Base-by-base conservation (phyloP, 192 early-diverging fungal species). In the Chytriomyces hyalinus region DNA sequence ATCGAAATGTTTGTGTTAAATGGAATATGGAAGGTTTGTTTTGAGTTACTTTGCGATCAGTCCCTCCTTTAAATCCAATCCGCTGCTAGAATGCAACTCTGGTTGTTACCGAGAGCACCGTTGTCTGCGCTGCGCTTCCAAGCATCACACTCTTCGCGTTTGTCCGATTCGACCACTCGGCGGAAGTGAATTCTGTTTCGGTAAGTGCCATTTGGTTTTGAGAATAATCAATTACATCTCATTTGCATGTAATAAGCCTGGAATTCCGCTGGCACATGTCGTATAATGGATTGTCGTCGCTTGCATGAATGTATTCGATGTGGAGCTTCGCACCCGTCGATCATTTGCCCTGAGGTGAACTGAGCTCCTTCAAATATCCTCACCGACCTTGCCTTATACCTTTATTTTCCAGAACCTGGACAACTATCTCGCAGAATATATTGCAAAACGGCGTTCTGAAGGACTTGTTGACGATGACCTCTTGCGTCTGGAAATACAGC, bases 1-100 rank as follows among this genome's bases (percentile, higher is more conserved):
- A 80, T 49, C 36, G 79, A 45, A 80, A 80, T 48, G 79, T 80
- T 44, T 80, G 79, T 50, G 79, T 80, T 17, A 80, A 80, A 49
- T 80, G 79, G 79, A 80, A 80, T 48, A 80, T 80, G 79, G 79
- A 80, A 51, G 66, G 48, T 70, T 20, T 60, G 67, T 11, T 24
- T 24, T 26, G 20, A 15, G 44, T 17, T 8, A 9, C 17, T 73
- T 57, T 50, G 53, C 63, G 60, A n/a, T 57, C 26, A n/a, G 11
- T 10, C 20, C 63, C 24, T n/a, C 10, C 63, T 51, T 71, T 6
- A 70, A 67, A 70, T 47, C 49, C 26, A 57, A 22, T 76, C 24
- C 2, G 9, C 46, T 69, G 28, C 13, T 28, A 66, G 79, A 80
- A 17, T 80, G 79, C 53, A 70, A 51, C n/a, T 7, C 49, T 6